Conservation (phyloP, 140 eudicot genomes). For the Oenanthe javanica region DNA sequence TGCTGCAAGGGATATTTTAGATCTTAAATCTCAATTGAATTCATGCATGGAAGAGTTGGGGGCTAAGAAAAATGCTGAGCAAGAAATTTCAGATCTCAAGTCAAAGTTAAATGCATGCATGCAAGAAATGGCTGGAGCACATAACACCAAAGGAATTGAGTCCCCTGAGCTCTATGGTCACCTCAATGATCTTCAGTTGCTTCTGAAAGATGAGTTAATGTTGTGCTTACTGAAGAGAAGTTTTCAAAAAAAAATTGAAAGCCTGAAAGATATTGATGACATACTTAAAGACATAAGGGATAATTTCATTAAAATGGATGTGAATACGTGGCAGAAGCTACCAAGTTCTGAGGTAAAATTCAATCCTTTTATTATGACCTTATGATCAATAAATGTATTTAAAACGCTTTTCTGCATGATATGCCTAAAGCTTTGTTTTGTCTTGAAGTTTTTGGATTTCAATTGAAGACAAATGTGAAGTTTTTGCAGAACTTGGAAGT, state of each 20-base stretch:
- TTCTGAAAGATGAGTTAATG: constrained; percentile 58
- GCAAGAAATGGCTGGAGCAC: constrained; percentile 44
- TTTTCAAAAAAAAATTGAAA: constrained; percentile 42
- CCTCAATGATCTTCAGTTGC: constrained; percentile 38
- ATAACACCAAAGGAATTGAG: constrained; percentile 30
- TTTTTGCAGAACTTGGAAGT: not conserved
- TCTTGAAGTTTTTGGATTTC: not conserved
- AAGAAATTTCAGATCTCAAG: constrained; percentile 30
- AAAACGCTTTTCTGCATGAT: not conserved
- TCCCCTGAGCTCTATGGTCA: constrained; percentile 44
- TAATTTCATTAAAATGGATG: constrained; percentile 31
- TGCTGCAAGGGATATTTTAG: constrained; percentile 38
- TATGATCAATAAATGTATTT: not conserved
- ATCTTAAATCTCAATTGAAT: constrained; percentile 38
- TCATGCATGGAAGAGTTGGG: constrained; percentile 35
- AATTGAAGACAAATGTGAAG: not conserved
- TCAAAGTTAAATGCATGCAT: constrained; percentile 32
- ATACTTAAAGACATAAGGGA: constrained; percentile 43
- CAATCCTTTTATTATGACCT: not conserved
- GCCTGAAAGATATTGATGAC: constrained; percentile 50
- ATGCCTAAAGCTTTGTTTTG: not conserved
- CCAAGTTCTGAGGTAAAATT: constrained; percentile 46
- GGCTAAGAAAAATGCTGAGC: constrained; percentile 39
- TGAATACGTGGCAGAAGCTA: constrained; percentile 33
- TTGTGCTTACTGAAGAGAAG: constrained; percentile 36